Base-by-base conservation (phyloP, 2,329 filamentous ascomycete species). In the Epichloe hybrida region DNA sequence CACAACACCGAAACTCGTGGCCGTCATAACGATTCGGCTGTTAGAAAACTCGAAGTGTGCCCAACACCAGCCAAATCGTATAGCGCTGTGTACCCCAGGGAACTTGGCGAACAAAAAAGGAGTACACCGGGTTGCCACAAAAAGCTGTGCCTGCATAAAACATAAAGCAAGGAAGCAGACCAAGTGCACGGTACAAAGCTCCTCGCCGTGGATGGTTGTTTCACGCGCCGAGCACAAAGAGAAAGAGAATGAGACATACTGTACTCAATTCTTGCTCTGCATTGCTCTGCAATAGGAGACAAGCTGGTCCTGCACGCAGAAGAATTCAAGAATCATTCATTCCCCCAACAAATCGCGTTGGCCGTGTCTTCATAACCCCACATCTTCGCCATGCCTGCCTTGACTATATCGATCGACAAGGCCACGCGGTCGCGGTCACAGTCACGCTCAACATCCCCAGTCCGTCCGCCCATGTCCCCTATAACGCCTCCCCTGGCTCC, bases 381-480 rank as follows among this genome's bases (percentile, higher is more conserved):
- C 15, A 9, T 27, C 27, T 21, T 20, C 53, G 53, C 50, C 51
- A 65, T 64, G 64, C 63, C 63, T 34, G 62, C 62, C 47, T 59
- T 64, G 53, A 66, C 62, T 44, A 60, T 64, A 46, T 57, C 60
- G 35, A 63, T 62, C 43, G 58, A 61, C 54, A 56, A 58, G 55
- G 52, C 53, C 56, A 41, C 55, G 52, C 51, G 53, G 51, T 57
- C 63, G 23, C 68, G 68, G 40, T 61, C 69, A 5, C 23, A 1
- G 23, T 23, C 20, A 38, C 67, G 69, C 41, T 62, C 69, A 38
- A 63, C 69, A 36, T 75, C 74, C 17, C 75, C 76, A 2, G 60
- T 61, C 34, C 68, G 70, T 34, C 76, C 76, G 21, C 71, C 75
- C 50, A 67, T 79, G 55, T 78, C 75, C 54, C 76, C 76, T 49